phyloP scores from a whole-genome alignment of 2,329 filamentous ascomycete species.

The Trichoderma semiorbis region DNA sequence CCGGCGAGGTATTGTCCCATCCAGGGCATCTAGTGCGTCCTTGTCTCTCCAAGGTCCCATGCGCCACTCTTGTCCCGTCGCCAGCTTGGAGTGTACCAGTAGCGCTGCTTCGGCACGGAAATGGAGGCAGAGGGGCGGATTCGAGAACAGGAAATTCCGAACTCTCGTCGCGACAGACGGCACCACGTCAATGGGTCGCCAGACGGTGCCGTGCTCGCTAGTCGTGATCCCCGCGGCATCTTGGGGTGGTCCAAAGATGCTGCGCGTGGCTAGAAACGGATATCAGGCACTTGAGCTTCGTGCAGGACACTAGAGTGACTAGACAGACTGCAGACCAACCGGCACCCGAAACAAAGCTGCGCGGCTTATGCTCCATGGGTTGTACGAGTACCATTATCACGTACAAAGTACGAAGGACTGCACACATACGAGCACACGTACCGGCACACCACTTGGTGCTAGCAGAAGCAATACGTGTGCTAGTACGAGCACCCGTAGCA shows the following conservation, averaged over 20 bases:
- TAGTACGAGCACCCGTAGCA: background rate
- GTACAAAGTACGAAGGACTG: background rate
- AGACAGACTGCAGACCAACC: background rate
- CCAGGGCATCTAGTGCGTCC: background rate
- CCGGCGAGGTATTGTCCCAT: background rate
- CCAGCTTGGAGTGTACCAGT: background rate
- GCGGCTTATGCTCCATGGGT: background rate
- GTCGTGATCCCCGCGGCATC: background rate
- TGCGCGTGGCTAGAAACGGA: conserved; percentile 8
- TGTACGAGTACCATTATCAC: background rate
- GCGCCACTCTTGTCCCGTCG: background rate
- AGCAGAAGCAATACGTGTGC: background rate
- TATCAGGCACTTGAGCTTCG: conserved; percentile 4
- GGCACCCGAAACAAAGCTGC: conserved; percentile 2
- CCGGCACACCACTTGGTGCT: background rate
- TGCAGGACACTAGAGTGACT: background rate
- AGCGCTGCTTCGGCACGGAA: background rate
- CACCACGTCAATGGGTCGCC: background rate
- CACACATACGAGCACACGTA: background rate
- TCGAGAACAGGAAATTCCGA: background rate
- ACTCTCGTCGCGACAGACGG: background rate
- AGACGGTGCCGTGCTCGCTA: background rate
- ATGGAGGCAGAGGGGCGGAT: background rate
- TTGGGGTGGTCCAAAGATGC: background rate
- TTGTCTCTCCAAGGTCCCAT: background rate